Conservation (phyloP, 345 rosid genomes). For the Clarkia xantiana region DNA sequence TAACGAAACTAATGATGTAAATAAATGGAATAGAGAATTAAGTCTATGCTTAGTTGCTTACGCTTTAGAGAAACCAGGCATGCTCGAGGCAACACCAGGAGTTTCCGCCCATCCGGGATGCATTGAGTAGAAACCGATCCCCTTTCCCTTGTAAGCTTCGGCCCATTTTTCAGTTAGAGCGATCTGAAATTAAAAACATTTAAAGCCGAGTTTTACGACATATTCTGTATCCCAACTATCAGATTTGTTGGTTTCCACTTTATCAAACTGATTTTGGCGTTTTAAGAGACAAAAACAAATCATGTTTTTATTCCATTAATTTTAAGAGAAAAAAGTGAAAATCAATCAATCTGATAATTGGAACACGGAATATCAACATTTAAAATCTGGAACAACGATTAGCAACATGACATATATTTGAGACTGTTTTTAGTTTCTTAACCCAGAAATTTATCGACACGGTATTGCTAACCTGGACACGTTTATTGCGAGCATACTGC, state of each 20-base stretch:
- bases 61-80: conserved; percentile 48
- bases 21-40: neutral
- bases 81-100: conserved; percentile 63
- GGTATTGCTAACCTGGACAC: conserved; percentile 49
- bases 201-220: neutral
- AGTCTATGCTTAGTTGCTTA: conserved; percentile 15
- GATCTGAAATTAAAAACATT: conserved; percentile 29
- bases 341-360: no score
- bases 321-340: no score
- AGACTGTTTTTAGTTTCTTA: no score
- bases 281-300: no score
- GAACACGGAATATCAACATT: no score
- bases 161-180: conserved; percentile 76
- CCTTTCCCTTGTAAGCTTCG: conserved; percentile 48
- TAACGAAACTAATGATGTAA: no score
- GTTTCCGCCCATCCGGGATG: conserved; percentile 97
- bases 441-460: neutral
- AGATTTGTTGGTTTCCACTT: no score
- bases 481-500: conserved; percentile 77
- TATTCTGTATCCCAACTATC: no score
- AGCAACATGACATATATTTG: no score
- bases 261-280: no score
- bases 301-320: no score
- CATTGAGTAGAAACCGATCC: conserved; percentile 77
- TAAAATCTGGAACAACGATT: no score